A percentile compares a stretch with the other conserved stretches of the same genome.
These are phyloP conservation scores for Amanita brunnescens DNA, from an alignment of 768 basidiomycete species.

Conservation along the genomic window DNA sequence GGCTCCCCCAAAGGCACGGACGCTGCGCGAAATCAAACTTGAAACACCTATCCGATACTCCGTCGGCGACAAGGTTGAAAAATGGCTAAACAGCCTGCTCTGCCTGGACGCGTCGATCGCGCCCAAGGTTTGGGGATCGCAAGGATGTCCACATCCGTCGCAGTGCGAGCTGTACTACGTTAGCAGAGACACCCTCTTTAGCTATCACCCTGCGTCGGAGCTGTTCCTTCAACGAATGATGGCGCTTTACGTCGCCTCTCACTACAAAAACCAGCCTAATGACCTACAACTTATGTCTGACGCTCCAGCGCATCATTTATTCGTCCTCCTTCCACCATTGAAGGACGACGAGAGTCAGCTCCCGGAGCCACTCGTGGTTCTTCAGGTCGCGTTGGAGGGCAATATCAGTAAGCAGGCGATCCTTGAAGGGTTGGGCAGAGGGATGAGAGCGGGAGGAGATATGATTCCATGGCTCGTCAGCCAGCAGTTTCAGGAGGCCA, in stretches of 20 bases:
- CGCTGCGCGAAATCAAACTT: conserved; percentile 88
- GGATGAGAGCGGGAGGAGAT: conserved; percentile 84
- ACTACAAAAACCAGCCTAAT: conserved; percentile 99
- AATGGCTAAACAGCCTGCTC: conserved; percentile 85
- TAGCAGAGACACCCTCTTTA: conserved; percentile 92
- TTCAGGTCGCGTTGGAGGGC: conserved; percentile 95
- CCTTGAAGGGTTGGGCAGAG: conserved; percentile 77
- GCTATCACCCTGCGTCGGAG: conserved; percentile 95
- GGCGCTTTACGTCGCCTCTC: conserved; percentile 93
- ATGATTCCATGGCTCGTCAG: conserved; percentile 97
- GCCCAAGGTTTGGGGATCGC: conserved; percentile 29
- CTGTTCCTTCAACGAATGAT: conserved; percentile 97
- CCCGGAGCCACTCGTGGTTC: conserved; percentile 90
- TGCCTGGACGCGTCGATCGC: conserved; percentile 80
- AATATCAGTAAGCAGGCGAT: conserved; percentile 81
- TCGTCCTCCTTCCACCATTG: conserved; percentile 89
- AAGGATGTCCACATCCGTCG: conserved; percentile 92
- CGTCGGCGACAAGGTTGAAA: conserved; percentile 81
- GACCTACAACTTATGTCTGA: conserved; percentile 97
- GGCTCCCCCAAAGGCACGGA: conserved; percentile 58
- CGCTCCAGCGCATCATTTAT: conserved; percentile 94
- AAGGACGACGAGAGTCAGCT: conserved; percentile 84
- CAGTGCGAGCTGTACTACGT: conserved; percentile 95
- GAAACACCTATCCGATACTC: conserved; percentile 93
- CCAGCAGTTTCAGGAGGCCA: conserved; percentile 92